Base-by-base conservation (phyloP, 2,329 filamentous ascomycete species). In the Emergomyces africanus region DNA sequence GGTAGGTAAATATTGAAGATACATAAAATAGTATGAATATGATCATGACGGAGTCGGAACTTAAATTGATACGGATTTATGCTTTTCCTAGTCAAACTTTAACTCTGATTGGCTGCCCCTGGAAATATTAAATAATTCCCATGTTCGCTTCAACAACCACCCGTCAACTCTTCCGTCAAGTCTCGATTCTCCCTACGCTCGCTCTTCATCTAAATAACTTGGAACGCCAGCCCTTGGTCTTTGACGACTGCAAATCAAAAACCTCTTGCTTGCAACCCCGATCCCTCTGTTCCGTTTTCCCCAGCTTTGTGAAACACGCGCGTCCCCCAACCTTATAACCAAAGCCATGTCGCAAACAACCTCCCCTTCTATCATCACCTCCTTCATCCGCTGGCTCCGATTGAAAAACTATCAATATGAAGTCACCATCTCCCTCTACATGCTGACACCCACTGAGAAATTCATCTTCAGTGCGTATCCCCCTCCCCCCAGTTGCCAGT, bases 331-430 rank as follows among this genome's bases (percentile, higher is more conserved):
- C 30, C 30, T 30, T 35, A 5, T 35, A 41, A n/a, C 12, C 35
- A 15, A 57, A n/a, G 51, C 50, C 49, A 61, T 63, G 42, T 35
- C 50, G 23, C 53, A 57, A 55, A 41, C 39, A 5, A 68, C 57
- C 65, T 72, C 61, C 71, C 70, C 68, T 44, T 71, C 63, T 65
- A 57, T 70, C 61, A 74, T 81, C 12, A 77, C 78, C 30, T 74
- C 75, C 37, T 71, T 95, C 67, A 82, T 89, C 64, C 85, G 86
- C 73, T 96, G 91, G 90, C 81, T 97, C 66, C 86, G 90, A 75
- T 83, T 91, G 74, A 99, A 99, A 81, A 86, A 91, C 72, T 96
- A 97, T 79, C 94, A 97, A 79, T 90, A 97, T 72, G 94, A 99
- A 78, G 92, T 97, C 72, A 96, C 92, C 14, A 94, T 95, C 75